Conservation (phyloP, 2,329 filamentous ascomycete species). For the Calonectria montana region DNA sequence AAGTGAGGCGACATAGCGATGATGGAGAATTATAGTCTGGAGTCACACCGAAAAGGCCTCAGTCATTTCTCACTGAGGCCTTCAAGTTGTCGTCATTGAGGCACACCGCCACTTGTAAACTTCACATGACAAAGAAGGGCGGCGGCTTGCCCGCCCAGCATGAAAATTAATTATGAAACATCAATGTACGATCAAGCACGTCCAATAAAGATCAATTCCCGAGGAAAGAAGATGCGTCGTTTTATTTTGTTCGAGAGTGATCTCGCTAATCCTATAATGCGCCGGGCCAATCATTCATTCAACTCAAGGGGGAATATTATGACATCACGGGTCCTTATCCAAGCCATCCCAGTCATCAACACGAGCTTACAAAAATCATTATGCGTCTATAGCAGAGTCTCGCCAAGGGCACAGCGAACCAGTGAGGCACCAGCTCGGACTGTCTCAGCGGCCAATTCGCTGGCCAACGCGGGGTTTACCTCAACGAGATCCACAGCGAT, state of each 20-base stretch:
- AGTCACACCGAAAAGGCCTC: neutral
- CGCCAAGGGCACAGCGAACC: slow-evolving; percentile 90
- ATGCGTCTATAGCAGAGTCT: slow-evolving; percentile 77
- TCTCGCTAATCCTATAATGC: slow-evolving; percentile 41
- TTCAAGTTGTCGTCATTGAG: neutral
- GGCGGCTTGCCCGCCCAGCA: neutral
- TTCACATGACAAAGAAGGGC: neutral
- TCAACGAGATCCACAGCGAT: slow-evolving; percentile 86
- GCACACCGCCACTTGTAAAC: neutral
- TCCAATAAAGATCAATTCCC: slow-evolving; percentile 1
- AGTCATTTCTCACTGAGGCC: neutral
- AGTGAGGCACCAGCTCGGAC: slow-evolving; percentile 91
- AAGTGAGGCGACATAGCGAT: slow-evolving; percentile 11
- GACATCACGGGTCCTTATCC: slow-evolving; percentile 33
- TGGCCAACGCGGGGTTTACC: slow-evolving; percentile 79
- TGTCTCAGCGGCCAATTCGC: slow-evolving; percentile 81
- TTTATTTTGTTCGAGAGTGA: slow-evolving; percentile 43
- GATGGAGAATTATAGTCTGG: neutral
- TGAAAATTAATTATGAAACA: neutral
- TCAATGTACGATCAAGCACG: neutral
- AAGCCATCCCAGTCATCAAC: slow-evolving; percentile 22
- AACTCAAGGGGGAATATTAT: slow-evolving; percentile 39
- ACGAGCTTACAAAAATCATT: slow-evolving; percentile 1
- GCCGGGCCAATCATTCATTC: slow-evolving; percentile 40
- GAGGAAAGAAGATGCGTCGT: slow-evolving; percentile 40